phyloP scores from a whole-genome alignment of 805 yeast species.

The Pichia gijzeniarum region DNA sequence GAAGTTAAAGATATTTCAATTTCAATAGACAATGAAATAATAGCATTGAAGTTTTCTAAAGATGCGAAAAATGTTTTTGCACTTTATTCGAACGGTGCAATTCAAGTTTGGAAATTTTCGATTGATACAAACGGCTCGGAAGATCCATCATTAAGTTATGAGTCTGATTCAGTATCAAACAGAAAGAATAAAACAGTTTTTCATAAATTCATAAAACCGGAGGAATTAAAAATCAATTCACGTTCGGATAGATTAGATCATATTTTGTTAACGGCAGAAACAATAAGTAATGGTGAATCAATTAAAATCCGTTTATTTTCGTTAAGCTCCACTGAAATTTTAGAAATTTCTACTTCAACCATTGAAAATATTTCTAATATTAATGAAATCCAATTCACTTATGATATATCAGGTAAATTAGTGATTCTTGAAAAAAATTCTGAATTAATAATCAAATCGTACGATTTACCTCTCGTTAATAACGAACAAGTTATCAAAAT shows the following conservation, averaged over 20 bases:
- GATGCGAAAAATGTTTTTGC: conserved; percentile 27
- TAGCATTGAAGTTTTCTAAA: conserved; percentile 25
- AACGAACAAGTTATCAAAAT: conserved; percentile 26
- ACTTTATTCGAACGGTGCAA: conserved; percentile 28
- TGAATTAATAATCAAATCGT: conserved; percentile 18
- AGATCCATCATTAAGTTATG: conserved; percentile 9
- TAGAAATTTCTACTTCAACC: conserved; percentile 26
- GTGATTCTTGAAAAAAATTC: conserved; percentile 19
- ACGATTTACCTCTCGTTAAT: conserved; percentile 29
- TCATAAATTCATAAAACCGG: conserved; percentile 25
- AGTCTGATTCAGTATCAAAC: conserved; percentile 10
- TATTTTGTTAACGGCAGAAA: conserved; percentile 21
- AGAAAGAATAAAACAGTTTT: conserved; percentile 14
- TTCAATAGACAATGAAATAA: conserved; percentile 20
- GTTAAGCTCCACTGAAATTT: conserved; percentile 21
- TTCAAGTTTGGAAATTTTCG: conserved; percentile 21
- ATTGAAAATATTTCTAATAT: conserved; percentile 16
- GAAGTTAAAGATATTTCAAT: conserved; percentile 29
- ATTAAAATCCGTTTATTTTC: conserved; percentile 25
- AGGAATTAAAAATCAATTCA: conserved; percentile 20
- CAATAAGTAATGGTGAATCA: conserved; percentile 13
- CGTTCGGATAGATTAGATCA: conserved; percentile 17
- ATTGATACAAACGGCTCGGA: conserved; percentile 10
- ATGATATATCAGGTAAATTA: conserved; percentile 28
- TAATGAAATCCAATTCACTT: conserved; percentile 16